Evolutionary conservation across 176 grass and related monocot genomes (phyloP).

Genomic region (Dactylis glomerata): DNA sequence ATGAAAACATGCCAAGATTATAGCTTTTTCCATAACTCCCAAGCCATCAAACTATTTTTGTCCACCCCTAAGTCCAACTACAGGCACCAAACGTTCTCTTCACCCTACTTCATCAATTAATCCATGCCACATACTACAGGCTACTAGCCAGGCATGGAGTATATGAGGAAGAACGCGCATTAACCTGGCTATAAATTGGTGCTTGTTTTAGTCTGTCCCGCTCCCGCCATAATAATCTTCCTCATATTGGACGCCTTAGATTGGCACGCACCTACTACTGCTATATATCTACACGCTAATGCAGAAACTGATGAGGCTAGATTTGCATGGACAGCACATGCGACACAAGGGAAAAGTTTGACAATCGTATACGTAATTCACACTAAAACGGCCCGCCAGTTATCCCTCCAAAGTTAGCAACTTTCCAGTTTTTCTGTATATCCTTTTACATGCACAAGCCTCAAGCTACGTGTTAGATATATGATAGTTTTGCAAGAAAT

Average conservation of each 20-base stretch:
- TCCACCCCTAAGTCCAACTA: too few species aligned
- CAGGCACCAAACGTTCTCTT: too few species aligned
- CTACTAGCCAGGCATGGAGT: too few species aligned
- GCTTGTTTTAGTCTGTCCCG: not conserved
- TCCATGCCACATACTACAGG: too few species aligned
- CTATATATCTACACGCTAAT: not conserved
- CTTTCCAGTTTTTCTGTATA: not conserved
- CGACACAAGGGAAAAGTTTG: not conserved
- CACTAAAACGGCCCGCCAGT: not conserved
- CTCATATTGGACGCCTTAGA: not conserved
- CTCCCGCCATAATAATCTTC: not conserved
- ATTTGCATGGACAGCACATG: not conserved
- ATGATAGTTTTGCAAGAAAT: too few species aligned
- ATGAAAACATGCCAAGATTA: too few species aligned
- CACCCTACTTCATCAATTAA: too few species aligned
- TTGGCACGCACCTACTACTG: not conserved
- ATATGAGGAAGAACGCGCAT: too few species aligned
- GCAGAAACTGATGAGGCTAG: not conserved
- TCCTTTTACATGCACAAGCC: not conserved
- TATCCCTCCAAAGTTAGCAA: not conserved
- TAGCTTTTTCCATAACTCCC: too few species aligned
- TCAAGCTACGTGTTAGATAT: too few species aligned
- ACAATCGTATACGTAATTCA: not conserved
- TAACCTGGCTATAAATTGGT: not conserved
- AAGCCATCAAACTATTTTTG: too few species aligned